Conservation (phyloP, 1,284 basidiomycete species). For the Anthracocystis panici-leucophaei region DNA sequence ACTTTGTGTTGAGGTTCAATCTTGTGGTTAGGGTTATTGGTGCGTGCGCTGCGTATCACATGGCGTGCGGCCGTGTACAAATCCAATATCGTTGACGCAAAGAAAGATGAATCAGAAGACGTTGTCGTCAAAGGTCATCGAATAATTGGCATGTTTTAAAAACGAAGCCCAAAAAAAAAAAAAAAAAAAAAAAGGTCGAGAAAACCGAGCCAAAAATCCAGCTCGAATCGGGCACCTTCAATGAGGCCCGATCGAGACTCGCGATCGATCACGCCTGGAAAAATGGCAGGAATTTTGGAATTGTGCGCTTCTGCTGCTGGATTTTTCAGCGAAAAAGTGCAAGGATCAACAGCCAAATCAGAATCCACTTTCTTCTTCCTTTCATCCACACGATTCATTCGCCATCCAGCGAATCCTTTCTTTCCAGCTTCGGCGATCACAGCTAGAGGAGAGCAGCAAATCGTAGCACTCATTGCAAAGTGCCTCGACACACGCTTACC, state of each 20-base stretch:
- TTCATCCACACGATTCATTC: neutral
- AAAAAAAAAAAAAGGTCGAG: neutral
- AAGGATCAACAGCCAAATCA: slow-evolving; percentile 3
- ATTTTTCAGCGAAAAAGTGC: slow-evolving; percentile 18
- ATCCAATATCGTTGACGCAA: no score
- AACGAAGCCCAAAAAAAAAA: no score
- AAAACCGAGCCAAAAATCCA: slow-evolving; percentile 8
- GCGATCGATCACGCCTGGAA: slow-evolving; percentile 30
- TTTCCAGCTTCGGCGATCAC: no score
- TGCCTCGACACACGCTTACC: neutral
- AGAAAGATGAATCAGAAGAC: neutral
- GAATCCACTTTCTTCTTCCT: slow-evolving; percentile 7
- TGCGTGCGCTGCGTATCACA: no score
- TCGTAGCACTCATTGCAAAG: neutral
- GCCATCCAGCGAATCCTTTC: no score
- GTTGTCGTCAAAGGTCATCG: neutral
- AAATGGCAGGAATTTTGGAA: neutral
- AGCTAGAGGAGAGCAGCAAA: no score
- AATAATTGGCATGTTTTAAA: neutral
- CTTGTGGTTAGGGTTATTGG: no score
- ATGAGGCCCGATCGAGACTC: neutral
- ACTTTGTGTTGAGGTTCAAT: no score
- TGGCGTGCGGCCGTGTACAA: no score
- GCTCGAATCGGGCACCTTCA: slow-evolving; percentile 3
- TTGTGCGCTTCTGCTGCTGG: slow-evolving; percentile 10